Evolutionary conservation across 176 grass and related monocot species (phyloP).

Genomic region (Thinopyrum elongatum): DNA sequence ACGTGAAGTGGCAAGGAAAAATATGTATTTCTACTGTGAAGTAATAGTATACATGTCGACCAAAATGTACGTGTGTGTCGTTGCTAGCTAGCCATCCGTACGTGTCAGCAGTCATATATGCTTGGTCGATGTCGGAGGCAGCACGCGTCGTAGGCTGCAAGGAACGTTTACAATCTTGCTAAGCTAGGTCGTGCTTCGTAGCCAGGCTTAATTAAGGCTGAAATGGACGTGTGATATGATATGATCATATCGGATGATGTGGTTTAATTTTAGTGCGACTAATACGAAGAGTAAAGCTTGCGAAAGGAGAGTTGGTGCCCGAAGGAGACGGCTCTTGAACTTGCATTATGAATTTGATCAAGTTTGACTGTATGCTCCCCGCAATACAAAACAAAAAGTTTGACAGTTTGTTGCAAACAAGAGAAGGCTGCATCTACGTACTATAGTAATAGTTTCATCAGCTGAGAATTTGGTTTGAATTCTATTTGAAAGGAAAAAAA

Average conservation of each 20-base stretch:
- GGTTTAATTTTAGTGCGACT: background rate
- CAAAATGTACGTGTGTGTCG: background rate
- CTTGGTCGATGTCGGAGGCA: background rate
- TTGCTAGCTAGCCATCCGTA: background rate
- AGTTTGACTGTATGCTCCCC: background rate
- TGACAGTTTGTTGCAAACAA: too few species aligned
- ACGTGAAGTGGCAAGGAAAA: background rate
- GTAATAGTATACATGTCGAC: background rate
- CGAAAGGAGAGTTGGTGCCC: conserved; percentile 29
- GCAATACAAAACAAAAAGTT: too few species aligned
- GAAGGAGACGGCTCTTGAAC: background rate
- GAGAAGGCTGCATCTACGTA: too few species aligned
- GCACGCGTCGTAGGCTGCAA: conserved; percentile 12
- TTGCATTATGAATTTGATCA: background rate
- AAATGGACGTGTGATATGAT: background rate
- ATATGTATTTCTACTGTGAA: background rate
- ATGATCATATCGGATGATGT: background rate
- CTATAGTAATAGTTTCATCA: too few species aligned
- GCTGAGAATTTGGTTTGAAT: too few species aligned
- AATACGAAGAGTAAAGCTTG: conserved; percentile 41
- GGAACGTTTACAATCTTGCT: background rate
- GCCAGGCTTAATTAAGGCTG: background rate
- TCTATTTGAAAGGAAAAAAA: background rate
- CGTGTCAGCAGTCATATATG: background rate
- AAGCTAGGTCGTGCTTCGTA: background rate